Conservation (phyloP, 768 basidiomycete genomes). For the Rhizopogon vinicolor region DNA sequence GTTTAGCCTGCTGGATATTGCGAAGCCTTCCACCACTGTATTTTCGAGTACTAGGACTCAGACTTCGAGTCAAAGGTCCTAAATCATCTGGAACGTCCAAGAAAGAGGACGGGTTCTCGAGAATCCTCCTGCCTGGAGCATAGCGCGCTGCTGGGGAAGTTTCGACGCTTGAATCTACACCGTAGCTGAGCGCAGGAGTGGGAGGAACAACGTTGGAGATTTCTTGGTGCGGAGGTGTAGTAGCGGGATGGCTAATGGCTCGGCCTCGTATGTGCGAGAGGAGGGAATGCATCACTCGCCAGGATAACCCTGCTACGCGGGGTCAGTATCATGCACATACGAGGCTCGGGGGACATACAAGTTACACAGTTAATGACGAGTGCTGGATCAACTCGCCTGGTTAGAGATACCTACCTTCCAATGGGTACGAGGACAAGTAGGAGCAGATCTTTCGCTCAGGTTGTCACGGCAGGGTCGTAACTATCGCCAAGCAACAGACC, state of each 20-base stretch:
- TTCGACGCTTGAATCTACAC: neutral
- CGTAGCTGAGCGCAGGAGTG: constrained; percentile 1
- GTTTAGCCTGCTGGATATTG: constrained; percentile 3
- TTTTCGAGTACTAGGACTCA: constrained; percentile 24
- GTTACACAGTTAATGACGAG: neutral
- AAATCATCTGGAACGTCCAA: constrained; percentile 12
- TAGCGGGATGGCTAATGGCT: constrained; percentile 16
- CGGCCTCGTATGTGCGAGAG: constrained; percentile 29
- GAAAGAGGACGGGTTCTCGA: constrained; percentile 25
- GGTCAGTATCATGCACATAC: neutral
- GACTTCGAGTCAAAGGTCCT: constrained; percentile 12
- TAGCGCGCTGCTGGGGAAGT: neutral
- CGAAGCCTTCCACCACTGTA: constrained; percentile 8
- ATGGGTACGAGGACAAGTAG: neutral
- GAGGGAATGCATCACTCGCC: constrained; percentile 22
- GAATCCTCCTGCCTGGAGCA: constrained; percentile 21
- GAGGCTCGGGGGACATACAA: neutral
- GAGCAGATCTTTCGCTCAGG: neutral
- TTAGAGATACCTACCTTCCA: neutral
- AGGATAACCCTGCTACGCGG: neutral
- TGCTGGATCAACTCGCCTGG: neutral
- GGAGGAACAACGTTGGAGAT: neutral
- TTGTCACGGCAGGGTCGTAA: neutral
- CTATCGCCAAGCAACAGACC: neutral
- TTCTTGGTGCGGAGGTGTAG: constrained; percentile 9